Conservation (phyloP, 1,284 basidiomycete genomes). For the Xanthoconium separans region DNA sequence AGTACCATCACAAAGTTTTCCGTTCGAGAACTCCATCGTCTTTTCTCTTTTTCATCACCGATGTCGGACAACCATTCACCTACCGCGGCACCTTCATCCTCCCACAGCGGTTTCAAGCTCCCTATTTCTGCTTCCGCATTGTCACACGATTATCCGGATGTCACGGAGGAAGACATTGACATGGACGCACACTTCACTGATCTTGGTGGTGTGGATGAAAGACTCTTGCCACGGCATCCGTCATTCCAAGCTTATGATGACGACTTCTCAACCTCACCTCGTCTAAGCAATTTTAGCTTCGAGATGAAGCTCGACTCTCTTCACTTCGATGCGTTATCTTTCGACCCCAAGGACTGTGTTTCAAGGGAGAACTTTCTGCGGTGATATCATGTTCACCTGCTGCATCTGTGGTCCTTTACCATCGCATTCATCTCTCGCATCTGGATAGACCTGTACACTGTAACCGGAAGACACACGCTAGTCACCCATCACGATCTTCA, state of each 20-base stretch:
- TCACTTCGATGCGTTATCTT: conserved; percentile 65
- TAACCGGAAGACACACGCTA: conserved; percentile 3
- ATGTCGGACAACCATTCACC: conserved; percentile 24
- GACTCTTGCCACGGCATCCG: background rate
- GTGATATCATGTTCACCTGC: conserved; percentile 14
- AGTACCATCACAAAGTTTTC: conserved; percentile 23
- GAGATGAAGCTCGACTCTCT: conserved; percentile 69
- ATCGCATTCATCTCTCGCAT: conserved; percentile 1
- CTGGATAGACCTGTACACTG: conserved; percentile 1
- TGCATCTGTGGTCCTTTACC: conserved; percentile 1
- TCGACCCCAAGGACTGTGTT: conserved; percentile 56
- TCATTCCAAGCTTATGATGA: conserved; percentile 5
- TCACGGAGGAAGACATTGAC: conserved; percentile 17
- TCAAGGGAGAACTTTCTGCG: conserved; percentile 10
- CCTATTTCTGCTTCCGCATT: conserved; percentile 13
- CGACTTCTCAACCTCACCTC: conserved; percentile 5
- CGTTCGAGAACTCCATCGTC: conserved; percentile 34
- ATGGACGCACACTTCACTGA: conserved; percentile 20
- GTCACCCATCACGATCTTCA: conserved; percentile 10
- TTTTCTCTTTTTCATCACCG: conserved; percentile 36
- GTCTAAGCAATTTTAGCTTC: conserved; percentile 40
- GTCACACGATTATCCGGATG: conserved; percentile 17
- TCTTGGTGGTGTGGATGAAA: conserved; percentile 16
- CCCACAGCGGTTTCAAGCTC: background rate
- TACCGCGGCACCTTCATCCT: conserved; percentile 2